Evolutionary conservation across 2,329 filamentous ascomycete species (phyloP).

Genomic region (Clonostachys rosea): DNA sequence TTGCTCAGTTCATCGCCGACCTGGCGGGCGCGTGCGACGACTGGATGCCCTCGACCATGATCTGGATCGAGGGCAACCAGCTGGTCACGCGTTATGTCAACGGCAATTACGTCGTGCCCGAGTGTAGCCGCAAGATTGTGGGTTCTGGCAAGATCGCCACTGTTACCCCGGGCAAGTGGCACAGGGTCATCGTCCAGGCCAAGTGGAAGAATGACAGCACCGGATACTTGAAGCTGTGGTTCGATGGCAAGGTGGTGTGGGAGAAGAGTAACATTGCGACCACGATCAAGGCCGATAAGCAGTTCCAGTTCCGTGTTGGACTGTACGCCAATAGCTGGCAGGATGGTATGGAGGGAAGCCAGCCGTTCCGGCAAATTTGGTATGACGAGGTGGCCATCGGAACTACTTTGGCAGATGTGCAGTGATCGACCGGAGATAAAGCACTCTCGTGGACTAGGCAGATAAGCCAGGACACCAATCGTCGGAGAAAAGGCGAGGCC

Average conservation of each 20-base stretch:
- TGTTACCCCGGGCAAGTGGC: constrained; percentile 37
- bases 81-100: constrained; percentile 30
- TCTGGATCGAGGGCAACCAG: constrained; percentile 37
- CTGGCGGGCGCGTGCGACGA: constrained; percentile 35
- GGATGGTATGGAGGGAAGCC: constrained; percentile 34
- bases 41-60: constrained; percentile 43
- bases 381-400: constrained; percentile 42
- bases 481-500: no score
- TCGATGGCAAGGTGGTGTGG: constrained; percentile 37
- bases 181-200: constrained; percentile 37
- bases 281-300: constrained; percentile 33
- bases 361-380: constrained; percentile 40
- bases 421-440: no score
- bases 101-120: constrained; percentile 15
- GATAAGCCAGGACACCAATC: no score
- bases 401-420: constrained; percentile 20
- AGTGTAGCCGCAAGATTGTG: constrained; percentile 13
- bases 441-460: no score
- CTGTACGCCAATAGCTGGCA: constrained; percentile 46
- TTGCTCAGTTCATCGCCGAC: constrained; percentile 46
- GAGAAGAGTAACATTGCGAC: constrained; percentile 32
- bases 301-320: constrained; percentile 40
- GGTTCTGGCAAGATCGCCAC: constrained; percentile 21
- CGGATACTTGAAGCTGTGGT: constrained; percentile 40
- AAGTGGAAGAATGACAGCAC: constrained; percentile 36